Evolutionary conservation across 371 early-diverging fungal species (phyloP), one percentile per base, ranked within the genome.

Genomic region (Mortierella polycephala): DNA sequence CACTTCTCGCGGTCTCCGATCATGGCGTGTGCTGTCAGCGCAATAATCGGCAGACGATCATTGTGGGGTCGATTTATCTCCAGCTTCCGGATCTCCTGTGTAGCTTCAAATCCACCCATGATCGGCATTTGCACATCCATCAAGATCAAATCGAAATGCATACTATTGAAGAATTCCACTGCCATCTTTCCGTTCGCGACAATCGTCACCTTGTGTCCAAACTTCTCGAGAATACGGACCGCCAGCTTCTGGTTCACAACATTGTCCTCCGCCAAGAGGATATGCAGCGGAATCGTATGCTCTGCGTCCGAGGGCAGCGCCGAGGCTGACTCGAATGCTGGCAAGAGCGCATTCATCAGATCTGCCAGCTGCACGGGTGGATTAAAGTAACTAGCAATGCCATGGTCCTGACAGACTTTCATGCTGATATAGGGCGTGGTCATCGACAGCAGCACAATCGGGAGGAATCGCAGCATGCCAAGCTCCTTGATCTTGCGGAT

Each of bases 111-210:
- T 8, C 94, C 94, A 45, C 91, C 93, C 91, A 94, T 91, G 45
- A 90, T 82, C 8, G 88, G 91, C 91, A 90, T 90, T 70, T 93
- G 92, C 2, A 93, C 88, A 79, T 94, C 94, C 94, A 93, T 94
- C 60, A 94, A 81, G 56, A 94, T 90, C 62, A 94, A 59, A 65
- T 93, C 92, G 63, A 85, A 93, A 2, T 63, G 75, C n/a, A 76
- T 87, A 13, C 75, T 81, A 64, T 85, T 79, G 18, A 91, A 91
- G 12, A 83, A 84, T 73, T 93, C 91, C 0, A 93, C 89, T 0
- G 93, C 95, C 62, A 86, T 64, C 73, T 89, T 85, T 20, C 95
- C 95, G 62, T 95, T 91, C 12, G 88, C 81, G 1, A 90, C 95
- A 42, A 92, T 88, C 47, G 85, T 86, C 39, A 89, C 90, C 62